A percentile compares a stretch with the other conserved stretches of the same genome.
These are phyloP conservation scores for Exophiala aquamarina DNA, from an alignment of 2,329 filamentous ascomycete species.

Conservation along the genomic window DNA sequence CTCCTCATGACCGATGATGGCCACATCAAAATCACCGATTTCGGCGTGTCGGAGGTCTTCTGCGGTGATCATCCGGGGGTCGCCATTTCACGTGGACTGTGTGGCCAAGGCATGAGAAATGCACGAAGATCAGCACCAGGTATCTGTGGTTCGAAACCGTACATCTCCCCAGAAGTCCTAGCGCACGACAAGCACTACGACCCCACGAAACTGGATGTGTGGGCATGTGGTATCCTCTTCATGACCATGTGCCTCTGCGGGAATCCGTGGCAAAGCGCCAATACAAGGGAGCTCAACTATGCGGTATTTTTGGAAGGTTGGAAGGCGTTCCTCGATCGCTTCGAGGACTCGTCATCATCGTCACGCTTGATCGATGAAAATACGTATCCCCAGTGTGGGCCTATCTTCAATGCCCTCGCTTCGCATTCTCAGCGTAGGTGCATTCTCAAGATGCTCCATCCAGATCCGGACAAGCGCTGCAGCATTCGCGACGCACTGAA, in stretches of 20 bases:
- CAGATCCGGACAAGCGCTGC: constrained; percentile 69
- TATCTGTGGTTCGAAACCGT: constrained; percentile 81
- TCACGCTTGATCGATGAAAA: constrained; percentile 58
- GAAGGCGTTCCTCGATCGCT: constrained; percentile 60
- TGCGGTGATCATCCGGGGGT: constrained; percentile 77
- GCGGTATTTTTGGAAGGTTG: constrained; percentile 65
- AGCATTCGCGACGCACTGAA: constrained; percentile 67
- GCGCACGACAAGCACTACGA: constrained; percentile 67
- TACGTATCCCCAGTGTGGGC: constrained; percentile 65
- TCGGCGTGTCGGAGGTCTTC: constrained; percentile 86
- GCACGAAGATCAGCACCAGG: constrained; percentile 69
- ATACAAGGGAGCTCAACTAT: constrained; percentile 59
- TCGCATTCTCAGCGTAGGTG: constrained; percentile 69
- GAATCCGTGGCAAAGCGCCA: constrained; percentile 72
- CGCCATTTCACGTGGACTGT: constrained; percentile 69
- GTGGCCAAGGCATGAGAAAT: constrained; percentile 70
- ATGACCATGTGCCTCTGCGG: constrained; percentile 72
- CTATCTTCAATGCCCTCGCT: constrained; percentile 65
- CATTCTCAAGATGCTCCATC: constrained; percentile 79
- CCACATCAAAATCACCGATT: constrained; percentile 87
- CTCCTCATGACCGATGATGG: constrained; percentile 75
- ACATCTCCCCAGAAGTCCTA: constrained; percentile 83
- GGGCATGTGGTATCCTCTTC: constrained; percentile 82
- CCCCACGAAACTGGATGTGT: constrained; percentile 78
- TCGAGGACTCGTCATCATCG: constrained; percentile 37